These are phyloP conservation scores for Fusarium sp. DNA, from an alignment of 2,329 filamentous ascomycete species.

Conservation along the genomic window DNA sequence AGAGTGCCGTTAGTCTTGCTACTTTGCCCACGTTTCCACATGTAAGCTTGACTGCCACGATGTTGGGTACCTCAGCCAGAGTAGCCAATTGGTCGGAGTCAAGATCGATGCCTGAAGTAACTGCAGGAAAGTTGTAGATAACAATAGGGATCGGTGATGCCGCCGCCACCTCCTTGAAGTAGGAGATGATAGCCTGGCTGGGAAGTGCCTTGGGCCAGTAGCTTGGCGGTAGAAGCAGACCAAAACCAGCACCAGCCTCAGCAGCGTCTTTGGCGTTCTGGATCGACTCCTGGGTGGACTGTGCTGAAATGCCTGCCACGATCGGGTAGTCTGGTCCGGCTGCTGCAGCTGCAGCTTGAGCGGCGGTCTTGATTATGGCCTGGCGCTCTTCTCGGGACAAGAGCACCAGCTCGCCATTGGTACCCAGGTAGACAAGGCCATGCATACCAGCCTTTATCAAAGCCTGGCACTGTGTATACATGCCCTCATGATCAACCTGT, in stretches of 20 bases:
- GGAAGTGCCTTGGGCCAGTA: conserved; percentile 73
- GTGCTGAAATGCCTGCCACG: conserved; percentile 59
- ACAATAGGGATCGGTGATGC: conserved; percentile 72
- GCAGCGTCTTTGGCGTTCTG: conserved; percentile 74
- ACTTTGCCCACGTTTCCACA: conserved; percentile 78
- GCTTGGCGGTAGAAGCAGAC: conserved; percentile 78
- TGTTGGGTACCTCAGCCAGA: conserved; percentile 72
- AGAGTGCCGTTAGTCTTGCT: conserved; percentile 65
- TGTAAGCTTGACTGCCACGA: conserved; percentile 76
- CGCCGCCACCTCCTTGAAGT: conserved; percentile 74
- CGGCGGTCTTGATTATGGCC: conserved; percentile 56
- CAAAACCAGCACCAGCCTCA: conserved; percentile 77
- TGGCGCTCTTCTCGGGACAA: conserved; percentile 57
- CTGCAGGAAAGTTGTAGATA: conserved; percentile 78
- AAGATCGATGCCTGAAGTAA: conserved; percentile 73
- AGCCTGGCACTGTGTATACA: conserved; percentile 57
- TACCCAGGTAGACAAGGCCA: conserved; percentile 61
- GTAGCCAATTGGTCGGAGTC: conserved; percentile 71
- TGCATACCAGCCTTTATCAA: conserved; percentile 59
- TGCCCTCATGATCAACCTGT: conserved; percentile 59
- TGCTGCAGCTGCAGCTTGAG: conserved; percentile 54
- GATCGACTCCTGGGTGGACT: conserved; percentile 74
- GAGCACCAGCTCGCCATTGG: conserved; percentile 61
- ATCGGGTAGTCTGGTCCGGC: conserved; percentile 55
- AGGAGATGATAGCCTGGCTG: conserved; percentile 67